phyloP scores from a whole-genome alignment of 495 filamentous ascomycete genomes.

The Penicillium coprophilum region DNA sequence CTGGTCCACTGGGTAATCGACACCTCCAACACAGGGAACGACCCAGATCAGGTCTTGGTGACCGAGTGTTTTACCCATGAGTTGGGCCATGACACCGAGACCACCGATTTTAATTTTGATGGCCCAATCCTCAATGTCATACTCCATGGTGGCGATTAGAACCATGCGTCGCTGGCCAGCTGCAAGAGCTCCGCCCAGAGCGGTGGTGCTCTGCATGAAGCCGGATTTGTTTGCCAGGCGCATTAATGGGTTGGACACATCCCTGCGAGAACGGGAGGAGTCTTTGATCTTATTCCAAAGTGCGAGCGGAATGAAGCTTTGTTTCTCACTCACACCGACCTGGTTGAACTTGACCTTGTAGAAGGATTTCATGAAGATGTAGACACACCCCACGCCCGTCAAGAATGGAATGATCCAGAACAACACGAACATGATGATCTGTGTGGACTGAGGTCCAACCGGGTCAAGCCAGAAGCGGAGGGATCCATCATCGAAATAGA shows the following conservation, averaged over 20 bases:
- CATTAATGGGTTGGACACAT: constrained; percentile 31
- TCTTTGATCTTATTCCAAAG: constrained; percentile 36
- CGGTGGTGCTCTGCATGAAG: constrained; percentile 45
- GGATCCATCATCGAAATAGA: constrained; percentile 56
- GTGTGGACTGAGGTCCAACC: constrained; percentile 48
- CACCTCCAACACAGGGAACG: constrained; percentile 66
- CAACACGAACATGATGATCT: constrained; percentile 58
- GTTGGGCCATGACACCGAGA: constrained; percentile 66
- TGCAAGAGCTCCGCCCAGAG: constrained; percentile 36
- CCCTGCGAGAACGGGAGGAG: constrained; percentile 13
- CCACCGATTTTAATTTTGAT: constrained; percentile 77
- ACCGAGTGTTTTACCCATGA: constrained; percentile 67
- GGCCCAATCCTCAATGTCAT: constrained; percentile 69
- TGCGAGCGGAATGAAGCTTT: constrained; percentile 36
- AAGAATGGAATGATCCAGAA: constrained; percentile 55
- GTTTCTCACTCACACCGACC: constrained; percentile 56
- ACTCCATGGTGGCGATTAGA: constrained; percentile 71
- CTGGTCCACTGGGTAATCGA: constrained; percentile 64
- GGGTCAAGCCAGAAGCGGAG: constrained; percentile 52
- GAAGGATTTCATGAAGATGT: constrained; percentile 65
- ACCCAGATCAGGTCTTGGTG: constrained; percentile 73
- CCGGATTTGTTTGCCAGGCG: constrained; percentile 42
- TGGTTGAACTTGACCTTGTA: constrained; percentile 74
- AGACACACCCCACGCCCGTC: constrained; percentile 52
- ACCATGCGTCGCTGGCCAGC: constrained; percentile 51